Base-by-base conservation (phyloP, 2,329 filamentous ascomycete species). In the Cryphonectria parasitica region DNA sequence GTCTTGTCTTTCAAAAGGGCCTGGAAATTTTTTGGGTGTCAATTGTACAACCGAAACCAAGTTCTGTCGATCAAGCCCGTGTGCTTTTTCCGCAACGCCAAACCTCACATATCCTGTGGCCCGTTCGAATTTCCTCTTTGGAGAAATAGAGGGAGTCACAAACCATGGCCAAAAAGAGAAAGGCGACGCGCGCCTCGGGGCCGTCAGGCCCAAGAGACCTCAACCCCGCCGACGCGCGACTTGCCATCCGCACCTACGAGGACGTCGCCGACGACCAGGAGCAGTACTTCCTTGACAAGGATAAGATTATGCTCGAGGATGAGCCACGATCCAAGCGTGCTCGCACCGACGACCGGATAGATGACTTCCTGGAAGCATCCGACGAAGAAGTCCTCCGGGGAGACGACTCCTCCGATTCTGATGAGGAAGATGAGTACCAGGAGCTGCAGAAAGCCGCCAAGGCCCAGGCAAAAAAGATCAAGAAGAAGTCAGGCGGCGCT, bases 241-340 rank as follows among this genome's bases (percentile, higher is more conserved):
- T 94, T 22, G 86, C 85, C 34, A 83, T 90, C 76, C 84, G 80
- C 63, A 90, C 88, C 2, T 95, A 88, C 80, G 90, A 95, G 80
- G 94, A 97, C 81, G 91, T 99, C 75, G 93, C 95, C 74, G 91
- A 98, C 79, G 97, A 94, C 1, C 94, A 97, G 80, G 96, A 99
- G 80, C 94, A 97, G 79, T 97, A 97, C 79, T 93, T 95, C 77
- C 85, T 95, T 71, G 91, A 95, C 74, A 89, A 92, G 74, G 96
- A 99, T 81, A 91, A 93, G 78, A 90, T 99, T 73, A 82, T 95
- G 77, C 86, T 99, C 52, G 93, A 97, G 41, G 94, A 97, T 75
- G 91, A 87, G 45, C 93, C 91, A 19, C 88, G 89, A 54, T 90
- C 90, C 41, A 98, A 98, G 83, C 90, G 93, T 74, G 86, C 90